Evolutionary conservation across 139 green algal species (phyloP), one percentile per base, ranked within the genome.

Genomic region (Haematococcus lacustris): DNA sequence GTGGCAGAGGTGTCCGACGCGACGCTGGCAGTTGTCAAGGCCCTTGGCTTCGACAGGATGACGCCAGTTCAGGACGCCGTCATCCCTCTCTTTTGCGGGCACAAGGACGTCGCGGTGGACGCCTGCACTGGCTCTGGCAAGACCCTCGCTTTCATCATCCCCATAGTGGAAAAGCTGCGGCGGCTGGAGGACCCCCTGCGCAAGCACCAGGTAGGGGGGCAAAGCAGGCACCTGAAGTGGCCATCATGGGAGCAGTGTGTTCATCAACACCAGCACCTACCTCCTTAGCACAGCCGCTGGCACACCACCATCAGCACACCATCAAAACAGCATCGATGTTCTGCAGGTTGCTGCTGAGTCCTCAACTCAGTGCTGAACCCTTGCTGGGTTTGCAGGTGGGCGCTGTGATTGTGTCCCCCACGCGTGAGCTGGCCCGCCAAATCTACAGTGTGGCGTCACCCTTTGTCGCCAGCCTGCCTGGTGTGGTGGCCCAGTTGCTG

Each of bases 91-190:
- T 92, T 99, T 7, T 80, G 75, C 37, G 86, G 84, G 13, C 89
- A 99, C 85, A 97, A 97, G 73, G 95, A 99, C 75, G 95, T 99
- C 1, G 85, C 88, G 5, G 95, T 98, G 23, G 94, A 98, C 34
- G 95, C 95, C 0, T 91, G 82, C 78, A 99, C 95, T 0, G 95
- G 95, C n/a, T 94, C 85, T 17, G 95, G 95, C 13, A 99, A 99
- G 78, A 99, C 95, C 0, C 83, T 99, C 6, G 94, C 95, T 0
- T 99, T 98, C 68, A 76, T 99, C 1, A 65, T 99, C 28, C 95
- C 95, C 3, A 75, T 97, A 0, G 76, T 97, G 7, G 94, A 99
- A 71, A 92, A 91, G 30, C 74, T 99, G 34, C 41, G 85, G 5
- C 76, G 70, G 1, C 62, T 94, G 30, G 79, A 93, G 21, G 73